Percentiles rank a stretch among this genome's conserved stretches.
phyloP scores from a whole-genome alignment of 768 basidiomycete species.

The Tremella mesenterica region DNA sequence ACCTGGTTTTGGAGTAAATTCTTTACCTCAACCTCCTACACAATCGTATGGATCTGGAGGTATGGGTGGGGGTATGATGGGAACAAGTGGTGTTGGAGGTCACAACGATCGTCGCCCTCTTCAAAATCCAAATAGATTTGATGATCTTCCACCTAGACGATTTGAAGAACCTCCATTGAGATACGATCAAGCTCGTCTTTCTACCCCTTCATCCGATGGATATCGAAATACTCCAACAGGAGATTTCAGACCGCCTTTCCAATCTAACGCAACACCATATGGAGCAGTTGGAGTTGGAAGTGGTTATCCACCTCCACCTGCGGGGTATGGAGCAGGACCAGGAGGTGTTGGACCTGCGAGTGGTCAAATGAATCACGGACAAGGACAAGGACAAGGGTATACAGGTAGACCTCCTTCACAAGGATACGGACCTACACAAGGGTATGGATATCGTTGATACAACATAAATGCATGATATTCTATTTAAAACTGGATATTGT shows the following conservation, averaged over 20 bases:
- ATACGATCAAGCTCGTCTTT: too few relatives aligned
- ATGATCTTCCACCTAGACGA: background rate
- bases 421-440: conserved; percentile 6
- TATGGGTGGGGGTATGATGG: background rate
- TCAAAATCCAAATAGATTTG: background rate
- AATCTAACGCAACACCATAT: background rate
- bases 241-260: background rate
- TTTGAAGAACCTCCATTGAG: background rate
- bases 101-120: background rate
- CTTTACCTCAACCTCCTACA: background rate
- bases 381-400: conserved; percentile 4
- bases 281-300: background rate
- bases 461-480: background rate
- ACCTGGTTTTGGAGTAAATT: conserved; percentile 29
- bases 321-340: background rate
- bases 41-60: conserved; percentile 2
- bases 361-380: conserved; percentile 1
- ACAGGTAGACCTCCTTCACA: background rate
- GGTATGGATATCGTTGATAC: background rate
- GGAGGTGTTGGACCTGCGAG: background rate
- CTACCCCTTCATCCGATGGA: too few relatives aligned
- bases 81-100: background rate
- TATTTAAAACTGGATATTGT: background rate
- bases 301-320: background rate
- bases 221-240: background rate